Base-by-base conservation (phyloP, 306 rosid species). In the Prunus campanulata region DNA sequence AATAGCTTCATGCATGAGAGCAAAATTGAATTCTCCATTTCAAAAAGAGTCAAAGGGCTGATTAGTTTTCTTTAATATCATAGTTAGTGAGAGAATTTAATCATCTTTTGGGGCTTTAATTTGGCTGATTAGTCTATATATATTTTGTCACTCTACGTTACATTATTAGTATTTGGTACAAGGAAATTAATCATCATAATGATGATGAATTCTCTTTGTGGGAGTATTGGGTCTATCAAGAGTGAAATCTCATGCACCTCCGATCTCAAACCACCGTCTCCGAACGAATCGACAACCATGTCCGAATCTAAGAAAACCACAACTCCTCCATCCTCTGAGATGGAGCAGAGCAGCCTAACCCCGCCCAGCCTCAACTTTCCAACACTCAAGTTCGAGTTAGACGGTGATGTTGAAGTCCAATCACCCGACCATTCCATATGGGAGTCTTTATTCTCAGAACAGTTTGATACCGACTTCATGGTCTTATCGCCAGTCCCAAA, bases 371-470 rank as follows among this genome's bases (percentile, higher is more conserved):
- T 90, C 42, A 82, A 80, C 85, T 88, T 93, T 18, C 91, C 93
- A 4, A 3, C 84, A 61, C 85, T 85, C 24, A 93, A 94, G 70
- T 87, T 85, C 59, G 96, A 88, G 63, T 55, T 87, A 15, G 97
- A 88, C 4, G 93, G 91, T 48, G 96, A 94, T 0, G 83, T 87
- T 13, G 96, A 91, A 78, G 91, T 90, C 46, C 93, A 91, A 54
- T 91, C 98, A 1, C 96, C 96, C 1, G 97, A 91, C 63, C 87
- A 81, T 81, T 74, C 93, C 7, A 76, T 94, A 49, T 94, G 98
- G 98, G 97, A 94, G 15, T 86, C 97, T 1, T 83, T 91, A 55
- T 89, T 94, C 71, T 55, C 93, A 2, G 98, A 91, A 47, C 96
- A 94, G 0, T 80, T 91, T 67, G 97, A 91, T 13, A 47, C 70